Conservation (phyloP, 2,329 filamentous ascomycete species). For the Cadophora sp. region DNA sequence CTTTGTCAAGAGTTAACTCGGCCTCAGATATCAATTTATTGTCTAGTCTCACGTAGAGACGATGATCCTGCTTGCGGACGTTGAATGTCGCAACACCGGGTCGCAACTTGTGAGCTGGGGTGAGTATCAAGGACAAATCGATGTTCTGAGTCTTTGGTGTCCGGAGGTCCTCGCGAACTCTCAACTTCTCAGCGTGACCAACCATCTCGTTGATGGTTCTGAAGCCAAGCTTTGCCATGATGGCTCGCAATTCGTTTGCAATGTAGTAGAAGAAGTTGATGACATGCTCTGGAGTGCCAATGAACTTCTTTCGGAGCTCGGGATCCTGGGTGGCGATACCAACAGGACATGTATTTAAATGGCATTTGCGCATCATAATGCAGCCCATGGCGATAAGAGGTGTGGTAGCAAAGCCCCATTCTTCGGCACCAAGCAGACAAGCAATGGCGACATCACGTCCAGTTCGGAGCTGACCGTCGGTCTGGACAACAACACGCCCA, state of each 20-base stretch:
- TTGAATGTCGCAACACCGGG: constrained; percentile 97
- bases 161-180: constrained; percentile 85
- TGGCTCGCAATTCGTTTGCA: constrained; percentile 92
- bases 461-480: constrained; percentile 91
- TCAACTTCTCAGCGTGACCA: constrained; percentile 85
- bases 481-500: constrained; percentile 94
- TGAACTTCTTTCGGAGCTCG: constrained; percentile 92
- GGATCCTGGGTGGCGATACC: constrained; percentile 96
- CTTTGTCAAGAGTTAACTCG: constrained; percentile 93
- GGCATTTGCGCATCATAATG: constrained; percentile 83
- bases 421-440: constrained; percentile 94
- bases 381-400: constrained; percentile 97
- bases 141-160: constrained; percentile 92
- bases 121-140: constrained; percentile 89
- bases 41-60: constrained; percentile 89
- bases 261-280: constrained; percentile 98
- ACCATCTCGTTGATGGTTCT: constrained; percentile 98
- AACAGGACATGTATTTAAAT: constrained; percentile 79
- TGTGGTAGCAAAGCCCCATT: constrained; percentile 95
- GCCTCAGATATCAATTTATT: constrained; percentile 98
- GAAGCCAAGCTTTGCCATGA: constrained; percentile 96
- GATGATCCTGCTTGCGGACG: constrained; percentile 96
- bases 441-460: constrained; percentile 94
- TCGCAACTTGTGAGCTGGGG: constrained; percentile 92
- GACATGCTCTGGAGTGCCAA: constrained; percentile 91